Base-by-base conservation (phyloP, 805 yeast genomes). In the Wickerhamiella shivajii region DNA sequence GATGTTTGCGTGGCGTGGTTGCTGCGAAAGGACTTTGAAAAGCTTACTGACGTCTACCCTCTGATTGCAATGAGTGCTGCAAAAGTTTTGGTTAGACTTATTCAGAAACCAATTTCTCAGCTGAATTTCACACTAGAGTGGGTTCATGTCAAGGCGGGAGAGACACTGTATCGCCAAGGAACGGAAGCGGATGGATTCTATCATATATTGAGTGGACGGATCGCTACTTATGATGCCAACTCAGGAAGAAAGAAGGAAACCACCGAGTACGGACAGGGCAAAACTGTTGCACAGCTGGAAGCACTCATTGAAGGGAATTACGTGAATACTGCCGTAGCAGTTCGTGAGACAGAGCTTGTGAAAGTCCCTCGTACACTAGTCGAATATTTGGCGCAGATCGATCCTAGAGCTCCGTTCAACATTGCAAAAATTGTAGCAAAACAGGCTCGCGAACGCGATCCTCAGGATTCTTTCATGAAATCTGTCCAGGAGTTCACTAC, bases 121-220 rank as follows among this genome's bases (percentile, higher is more conserved):
- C 69, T 90, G 26, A 97, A 87, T 49, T 81, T 79, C 54, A 94
- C 96, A 0, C 59, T 90, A 33, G 98, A 90, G 53, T 87, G 97
- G 97, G 72, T 85, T 25, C 94, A 83, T 39, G 63, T 79, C 9
- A 73, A 73, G n/a, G 87, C 96, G 2, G 94, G 96, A 0, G 75
- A 76, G 31, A 65, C 75, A 0, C 54, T 90, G 14, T 83, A 78
- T 46, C 66, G 71, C 2, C 90, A 87, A 51, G 92, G 83, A 2
- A 90, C 81, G 33, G 67, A 68, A 13, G 93, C 97, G 0, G 85
- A 83, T 51, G 93, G 95, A 14, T 79, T 87, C 24, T 87, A 83
- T 48, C 71, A 85, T 27, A 90, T 87, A 1, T 55, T 87, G 18
- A 85, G 83, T 55, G 97, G 97, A 4, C 66, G 97, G 34, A 64